A percentile compares a stretch with the other conserved stretches of the same genome.
Evolutionary conservation across 2,329 filamentous ascomycete species (phyloP).

Genomic region (Aspergillus candidus): DNA sequence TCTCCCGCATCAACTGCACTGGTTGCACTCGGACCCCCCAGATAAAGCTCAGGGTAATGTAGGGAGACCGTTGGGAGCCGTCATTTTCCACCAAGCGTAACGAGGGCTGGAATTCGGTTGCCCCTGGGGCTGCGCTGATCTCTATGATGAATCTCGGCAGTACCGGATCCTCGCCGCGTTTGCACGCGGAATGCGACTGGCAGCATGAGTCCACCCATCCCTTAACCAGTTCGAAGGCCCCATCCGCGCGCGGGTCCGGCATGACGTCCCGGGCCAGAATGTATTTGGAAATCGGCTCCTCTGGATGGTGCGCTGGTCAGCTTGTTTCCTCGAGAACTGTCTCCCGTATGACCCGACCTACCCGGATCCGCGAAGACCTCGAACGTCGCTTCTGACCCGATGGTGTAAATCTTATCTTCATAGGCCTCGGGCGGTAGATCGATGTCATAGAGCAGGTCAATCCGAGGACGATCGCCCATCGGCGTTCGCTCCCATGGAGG

Average conservation of each 20-base stretch:
- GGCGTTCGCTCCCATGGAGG: not conserved
- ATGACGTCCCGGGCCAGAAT: not conserved
- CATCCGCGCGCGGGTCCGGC: not conserved
- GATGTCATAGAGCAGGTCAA: not conserved
- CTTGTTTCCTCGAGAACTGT: not conserved
- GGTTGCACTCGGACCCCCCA: not conserved
- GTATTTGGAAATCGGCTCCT: not conserved
- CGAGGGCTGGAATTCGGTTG: not conserved
- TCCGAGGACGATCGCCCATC: not conserved
- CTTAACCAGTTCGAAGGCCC: not conserved
- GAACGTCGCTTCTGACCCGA: not conserved
- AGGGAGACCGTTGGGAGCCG: constrained; percentile 32
- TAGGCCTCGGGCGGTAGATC: not conserved
- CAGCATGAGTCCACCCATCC: not conserved
- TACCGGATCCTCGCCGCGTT: not conserved
- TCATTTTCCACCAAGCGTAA: not conserved
- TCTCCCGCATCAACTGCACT: not conserved
- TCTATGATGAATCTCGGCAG: not conserved
- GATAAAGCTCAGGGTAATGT: constrained; percentile 46
- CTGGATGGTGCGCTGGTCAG: not conserved
- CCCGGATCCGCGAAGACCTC: not conserved
- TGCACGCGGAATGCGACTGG: not conserved
- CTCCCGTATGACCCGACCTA: not conserved
- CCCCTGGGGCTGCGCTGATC: not conserved
- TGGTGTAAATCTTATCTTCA: not conserved